Conservation (phyloP, 1,284 basidiomycete species). For the Termitomyces sp. region DNA sequence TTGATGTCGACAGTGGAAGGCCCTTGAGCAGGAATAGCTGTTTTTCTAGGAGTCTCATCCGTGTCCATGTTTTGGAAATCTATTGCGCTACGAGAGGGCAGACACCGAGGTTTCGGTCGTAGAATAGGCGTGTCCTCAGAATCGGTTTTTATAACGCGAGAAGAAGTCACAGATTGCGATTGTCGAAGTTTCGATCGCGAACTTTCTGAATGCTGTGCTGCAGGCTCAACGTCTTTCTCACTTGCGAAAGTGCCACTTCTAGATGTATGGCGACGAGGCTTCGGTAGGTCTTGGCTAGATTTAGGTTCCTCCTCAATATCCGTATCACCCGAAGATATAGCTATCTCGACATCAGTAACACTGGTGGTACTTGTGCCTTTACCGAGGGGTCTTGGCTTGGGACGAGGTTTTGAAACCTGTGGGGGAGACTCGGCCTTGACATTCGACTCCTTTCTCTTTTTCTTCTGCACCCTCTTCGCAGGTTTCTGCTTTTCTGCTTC, state of each 20-base stretch:
- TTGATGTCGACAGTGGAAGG: constrained; percentile 5
- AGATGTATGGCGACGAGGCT: background rate
- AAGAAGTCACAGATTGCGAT: background rate
- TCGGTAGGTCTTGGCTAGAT: background rate
- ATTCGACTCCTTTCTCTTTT: background rate
- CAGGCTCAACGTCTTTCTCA: background rate
- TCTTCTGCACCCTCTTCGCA: constrained; percentile 2
- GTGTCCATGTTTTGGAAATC: background rate
- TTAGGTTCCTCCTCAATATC: background rate
- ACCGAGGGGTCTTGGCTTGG: constrained; percentile 20
- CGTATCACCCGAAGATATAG: background rate
- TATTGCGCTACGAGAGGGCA: constrained; percentile 1
- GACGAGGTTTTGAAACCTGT: constrained; percentile 12
- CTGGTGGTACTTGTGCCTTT: constrained; percentile 10
- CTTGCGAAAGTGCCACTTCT: background rate
- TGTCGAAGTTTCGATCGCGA: background rate
- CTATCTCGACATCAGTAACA: constrained; percentile 2
- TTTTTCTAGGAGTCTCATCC: constrained; percentile 10
- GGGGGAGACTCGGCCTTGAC: background rate
- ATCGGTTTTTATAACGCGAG: background rate
- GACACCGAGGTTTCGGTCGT: background rate
- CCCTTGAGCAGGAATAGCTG: background rate
- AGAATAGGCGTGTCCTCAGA: background rate
- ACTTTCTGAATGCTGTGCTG: background rate
- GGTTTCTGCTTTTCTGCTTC: background rate